Percentiles rank a stretch among this genome's conserved stretches.
Evolutionary conservation across 148 eudicot species (phyloP).

Genomic region (Suaeda aralocaspica): DNA sequence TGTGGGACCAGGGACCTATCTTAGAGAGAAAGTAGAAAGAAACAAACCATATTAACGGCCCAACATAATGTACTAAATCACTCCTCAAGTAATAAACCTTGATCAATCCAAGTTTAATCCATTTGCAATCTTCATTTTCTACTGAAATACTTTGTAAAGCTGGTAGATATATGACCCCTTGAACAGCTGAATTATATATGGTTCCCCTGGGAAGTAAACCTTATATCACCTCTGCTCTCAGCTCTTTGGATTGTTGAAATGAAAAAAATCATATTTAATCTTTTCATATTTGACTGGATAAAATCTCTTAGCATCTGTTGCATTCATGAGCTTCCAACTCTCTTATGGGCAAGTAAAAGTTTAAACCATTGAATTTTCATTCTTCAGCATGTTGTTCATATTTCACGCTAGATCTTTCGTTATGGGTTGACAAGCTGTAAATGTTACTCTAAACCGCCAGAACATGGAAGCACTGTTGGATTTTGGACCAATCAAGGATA

Average conservation of each 20-base stretch:
- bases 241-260: neutral
- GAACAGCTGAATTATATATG: neutral
- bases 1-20: neutral
- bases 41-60: neutral
- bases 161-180: neutral
- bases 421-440: conserved; percentile 11
- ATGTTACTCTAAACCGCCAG: conserved; percentile 26
- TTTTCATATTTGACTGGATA: neutral
- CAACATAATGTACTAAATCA: neutral
- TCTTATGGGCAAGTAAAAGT: neutral
- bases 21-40: neutral
- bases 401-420: neutral
- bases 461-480: conserved; percentile 51
- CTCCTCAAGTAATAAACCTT: neutral
- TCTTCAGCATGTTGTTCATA: conserved; percentile 4
- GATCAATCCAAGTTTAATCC: neutral
- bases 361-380: neutral
- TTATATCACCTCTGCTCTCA: neutral
- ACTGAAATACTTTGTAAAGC: neutral
- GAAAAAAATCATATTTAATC: neutral
- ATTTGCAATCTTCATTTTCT: conserved; percentile 3
- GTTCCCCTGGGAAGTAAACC: neutral
- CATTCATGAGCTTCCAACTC: neutral
- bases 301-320: neutral
- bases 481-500: conserved; percentile 39